Evolutionary conservation across 805 yeast genomes (phyloP).

Genomic region (Suhomyces faveliae): DNA sequence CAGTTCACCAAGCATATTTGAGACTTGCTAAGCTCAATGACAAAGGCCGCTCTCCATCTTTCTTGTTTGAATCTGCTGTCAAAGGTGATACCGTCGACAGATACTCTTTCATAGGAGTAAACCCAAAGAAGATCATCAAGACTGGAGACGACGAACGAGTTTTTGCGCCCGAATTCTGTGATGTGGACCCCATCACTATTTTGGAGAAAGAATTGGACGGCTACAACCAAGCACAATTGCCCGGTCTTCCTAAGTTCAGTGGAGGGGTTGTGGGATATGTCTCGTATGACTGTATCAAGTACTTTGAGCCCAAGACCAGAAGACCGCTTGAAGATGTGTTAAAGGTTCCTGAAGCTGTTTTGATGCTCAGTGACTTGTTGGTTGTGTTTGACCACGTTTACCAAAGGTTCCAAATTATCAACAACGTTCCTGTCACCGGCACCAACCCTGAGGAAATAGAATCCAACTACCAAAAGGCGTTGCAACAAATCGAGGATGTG

Average conservation of each 20-base stretch:
- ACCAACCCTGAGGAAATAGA: conserved; percentile 25
- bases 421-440: conserved; percentile 61
- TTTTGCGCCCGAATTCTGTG: conserved; percentile 30
- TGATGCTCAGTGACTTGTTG: conserved; percentile 88
- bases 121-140: conserved; percentile 76
- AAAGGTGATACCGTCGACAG: conserved; percentile 89
- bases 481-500: conserved; percentile 55
- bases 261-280: conserved; percentile 98
- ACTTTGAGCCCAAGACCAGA: conserved; percentile 90
- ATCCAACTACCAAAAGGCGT: conserved; percentile 51
- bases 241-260: conserved; percentile 77
- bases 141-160: conserved; percentile 66
- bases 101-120: conserved; percentile 85
- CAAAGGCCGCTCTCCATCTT: conserved; percentile 58
- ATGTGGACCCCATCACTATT: conserved; percentile 75
- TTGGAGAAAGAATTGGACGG: conserved; percentile 71
- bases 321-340: conserved; percentile 74
- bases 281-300: conserved; percentile 94
- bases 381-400: conserved; percentile 93
- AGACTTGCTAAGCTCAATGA: conserved; percentile 69
- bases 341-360: conserved; percentile 83
- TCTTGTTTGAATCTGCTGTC: conserved; percentile 83
- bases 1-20: conserved; percentile 89
- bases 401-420: conserved; percentile 87
- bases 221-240: conserved; percentile 69